Base-by-base conservation (phyloP, 2,329 filamentous ascomycete species). In the Ophiognomonia clavigignenti-juglandacearum region DNA sequence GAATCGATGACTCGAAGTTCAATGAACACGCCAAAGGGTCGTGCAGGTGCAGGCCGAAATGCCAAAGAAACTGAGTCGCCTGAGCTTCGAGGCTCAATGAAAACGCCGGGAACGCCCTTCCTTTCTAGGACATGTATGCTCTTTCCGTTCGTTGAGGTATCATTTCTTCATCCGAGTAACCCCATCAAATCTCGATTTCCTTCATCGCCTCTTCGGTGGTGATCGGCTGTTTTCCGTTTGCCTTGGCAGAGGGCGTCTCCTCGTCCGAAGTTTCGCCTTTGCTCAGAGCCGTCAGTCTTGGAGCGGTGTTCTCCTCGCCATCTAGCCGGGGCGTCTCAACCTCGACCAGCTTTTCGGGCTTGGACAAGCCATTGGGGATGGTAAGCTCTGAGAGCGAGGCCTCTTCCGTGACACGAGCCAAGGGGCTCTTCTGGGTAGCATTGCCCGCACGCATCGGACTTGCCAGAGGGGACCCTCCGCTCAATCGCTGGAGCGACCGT, bases 371-470 rank as follows among this genome's bases (percentile, higher is more conserved):
- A 62, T 69, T 64, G 19, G 55, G 48, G 18, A 54, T 43, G 40
- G 57, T 48, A 20, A 56, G 49, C 40, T 71, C 67, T 4, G 69
- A 67, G 38, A 69, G 63, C 22, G 64, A 57, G 9, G 65, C 59
- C 63, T 92, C 88, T 65, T 92, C 88, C 1, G 84, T 79, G 13
- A 92, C 87, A 53, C 84, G 75, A 41, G 85, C 84, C 48, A 92
- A 70, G 14, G 86, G 86, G 56, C 83, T 88, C 13, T 83, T 76
- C 58, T 89, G 83, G 24, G 34, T 16, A 55, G 80, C 78, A 52
- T 77, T 81, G 11, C 78, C 75, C 2, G 84, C 78, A 49, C 80
- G 73, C 61, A 81, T 86, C 18, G 85, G 82, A 56, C 82, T 86
- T 9, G 72, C 71, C 53, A 77, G 72, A 3, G 82, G 81, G 22